Evolutionary conservation across 2,329 filamentous ascomycete genomes (phyloP), one percentile per base, ranked within the genome.

Genomic region (Helotiales sp.): DNA sequence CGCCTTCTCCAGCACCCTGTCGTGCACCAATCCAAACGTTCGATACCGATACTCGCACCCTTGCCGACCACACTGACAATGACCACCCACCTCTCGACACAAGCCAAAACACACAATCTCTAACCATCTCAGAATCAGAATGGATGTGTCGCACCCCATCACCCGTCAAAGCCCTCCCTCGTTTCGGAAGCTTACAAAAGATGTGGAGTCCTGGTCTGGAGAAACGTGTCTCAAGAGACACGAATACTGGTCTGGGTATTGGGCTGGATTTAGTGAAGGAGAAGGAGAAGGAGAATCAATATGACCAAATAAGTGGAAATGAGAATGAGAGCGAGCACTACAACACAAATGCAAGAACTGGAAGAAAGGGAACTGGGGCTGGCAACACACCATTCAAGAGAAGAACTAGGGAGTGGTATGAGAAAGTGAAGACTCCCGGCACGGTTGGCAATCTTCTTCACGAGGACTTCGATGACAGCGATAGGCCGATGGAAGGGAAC

Each of bases 111-210:
- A 62, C 65, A 66, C 65, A 11, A 63, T 45, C 69, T 2, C n/a
- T 73, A 11, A 69, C 71, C 2, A 40, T 74, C 4, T 70, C 70
- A 6, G 73, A 75, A 55, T 71, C 72, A 2, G 72, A 75, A 40
- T 75, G 73, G 73, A 73, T 75, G 73, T 68, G 68, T 34, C 66
- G 69, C 32, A 71, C 73, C 1, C 73, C 71, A 4, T 72, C 70
- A 20, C 71, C 71, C 11, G 40, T 63, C 26, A 69, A 55, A 28
- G 22, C 43, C 5, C 10, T 63, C 6, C 61, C 61, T 30, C 61
- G 49, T 10, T 64, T 64, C 26, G 28, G 40, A 40, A 62, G 61
- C 37, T 34, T 63, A 28, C 61, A 63, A 7, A 63, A 45, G 43
- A 6, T 63, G 15, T 63, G 61, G 61, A 63, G 61, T 30, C 61